Conservation (phyloP, 1,139 yeast genomes). For the Lodderomyces pseudojiufengensis region DNA sequence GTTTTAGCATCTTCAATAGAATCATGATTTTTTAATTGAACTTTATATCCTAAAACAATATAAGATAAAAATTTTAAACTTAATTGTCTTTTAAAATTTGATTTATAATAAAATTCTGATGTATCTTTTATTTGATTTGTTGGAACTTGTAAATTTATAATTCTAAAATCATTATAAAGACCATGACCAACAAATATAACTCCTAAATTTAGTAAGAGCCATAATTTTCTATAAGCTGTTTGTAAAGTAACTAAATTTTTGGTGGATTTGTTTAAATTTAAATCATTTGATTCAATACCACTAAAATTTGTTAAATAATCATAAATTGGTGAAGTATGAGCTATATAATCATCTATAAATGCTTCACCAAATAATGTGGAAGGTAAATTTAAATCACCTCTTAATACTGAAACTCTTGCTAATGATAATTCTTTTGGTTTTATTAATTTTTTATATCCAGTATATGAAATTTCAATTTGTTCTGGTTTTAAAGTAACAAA, state of each 20-base stretch:
- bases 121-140: constrained; percentile 84
- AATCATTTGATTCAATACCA: constrained; percentile 90
- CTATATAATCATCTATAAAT: constrained; percentile 90
- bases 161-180: constrained; percentile 82
- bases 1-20: constrained; percentile 94
- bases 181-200: constrained; percentile 97
- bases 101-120: constrained; percentile 68
- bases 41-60: constrained; percentile 66
- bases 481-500: constrained; percentile 84
- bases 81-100: constrained; percentile 68
- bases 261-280: constrained; percentile 65
- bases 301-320: constrained; percentile 89
- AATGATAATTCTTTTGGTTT: constrained; percentile 75
- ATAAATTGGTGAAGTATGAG: constrained; percentile 64
- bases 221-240: constrained; percentile 80
- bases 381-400: constrained; percentile 55
- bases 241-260: constrained; percentile 76
- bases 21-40: constrained; percentile 93
- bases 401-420: constrained; percentile 84
- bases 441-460: constrained; percentile 65
- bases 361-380: constrained; percentile 50
- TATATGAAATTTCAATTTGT: constrained; percentile 65
- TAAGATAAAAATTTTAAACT: constrained; percentile 90
- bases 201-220: constrained; percentile 85
- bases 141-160: constrained; percentile 89